Evolutionary conservation across 1,284 basidiomycete species (phyloP), one percentile per base, ranked within the genome.

Genomic region (Cryptococcus depauperatus): DNA sequence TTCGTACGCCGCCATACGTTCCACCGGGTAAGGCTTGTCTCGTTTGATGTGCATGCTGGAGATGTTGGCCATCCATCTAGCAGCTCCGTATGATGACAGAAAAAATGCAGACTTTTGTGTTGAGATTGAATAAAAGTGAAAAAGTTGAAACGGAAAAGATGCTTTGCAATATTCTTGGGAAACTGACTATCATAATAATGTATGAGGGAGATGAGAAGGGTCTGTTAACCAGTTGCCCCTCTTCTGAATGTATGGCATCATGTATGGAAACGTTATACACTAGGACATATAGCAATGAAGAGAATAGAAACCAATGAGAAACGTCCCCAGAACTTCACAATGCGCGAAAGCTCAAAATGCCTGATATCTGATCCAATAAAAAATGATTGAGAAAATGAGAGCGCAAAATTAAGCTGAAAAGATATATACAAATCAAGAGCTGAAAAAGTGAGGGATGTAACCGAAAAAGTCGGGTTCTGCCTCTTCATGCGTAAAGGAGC

Each of bases 211-310:
- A n/a, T n/a, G n/a, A n/a, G 19, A 37, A 23, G 35, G 35, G 35
- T 37, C 35, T 22, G 35, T 37, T 14, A 37, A 11, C 16, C 35
- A 37, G 35, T 37, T 37, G 35, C 35, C 35, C 35, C 35, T 19
- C 35, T 21, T 37, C 14, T 7, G n/a, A 22, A 16, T 16, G 35
- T 37, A 11, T 37, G 35, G n/a, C n/a, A 16, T n/a, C 10, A 37
- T 14, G 21, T 14, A 4, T 3, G 19, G 14, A 37, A 37, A 18
- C 7, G 23, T 10, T 14, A 5, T 21, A 11, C 23, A 22, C 35
- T 37, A 22, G 7, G 35, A 18, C 28, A n/a, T n/a, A n/a, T n/a
- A n/a, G n/a, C n/a, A n/a, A n/a, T n/a, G 28, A 30, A 16, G 29
- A 30, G 14, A n/a, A 5, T 3, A 21, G 13, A 21, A 35, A 37